phyloP scores from a whole-genome alignment of 192 early-diverging fungal genomes.

The Coemansia sp. region DNA sequence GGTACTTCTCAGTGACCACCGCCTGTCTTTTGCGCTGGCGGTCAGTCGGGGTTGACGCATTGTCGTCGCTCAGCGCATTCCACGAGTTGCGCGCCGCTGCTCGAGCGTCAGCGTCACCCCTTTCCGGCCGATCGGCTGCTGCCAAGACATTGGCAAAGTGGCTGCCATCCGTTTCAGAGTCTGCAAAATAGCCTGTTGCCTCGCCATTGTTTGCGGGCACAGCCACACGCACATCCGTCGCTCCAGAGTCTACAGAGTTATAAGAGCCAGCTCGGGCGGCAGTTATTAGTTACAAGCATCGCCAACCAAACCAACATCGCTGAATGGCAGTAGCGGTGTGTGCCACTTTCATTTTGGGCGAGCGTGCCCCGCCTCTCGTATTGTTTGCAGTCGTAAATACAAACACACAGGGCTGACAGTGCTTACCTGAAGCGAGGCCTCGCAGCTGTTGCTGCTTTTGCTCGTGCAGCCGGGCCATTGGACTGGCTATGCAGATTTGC shows the following conservation, averaged over 20 bases:
- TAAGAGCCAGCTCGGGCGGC: not conserved
- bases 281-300: not conserved
- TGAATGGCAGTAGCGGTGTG: slow-evolving; percentile 12
- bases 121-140: not conserved
- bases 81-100: slow-evolving; percentile 34
- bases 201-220: slow-evolving; percentile 13
- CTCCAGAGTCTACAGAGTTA: not conserved
- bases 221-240: not conserved
- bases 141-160: slow-evolving; percentile 7
- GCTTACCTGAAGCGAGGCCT: slow-evolving; percentile 37
- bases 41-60: slow-evolving; percentile 2
- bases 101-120: not conserved
- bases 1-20: slow-evolving; percentile 32
- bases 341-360: no score
- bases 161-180: slow-evolving; percentile 40
- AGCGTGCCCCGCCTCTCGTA: no score
- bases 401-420: no score
- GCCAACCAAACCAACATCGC: not conserved
- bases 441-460: slow-evolving; percentile 16
- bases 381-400: no score
- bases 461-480: slow-evolving; percentile 28
- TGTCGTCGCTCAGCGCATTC: slow-evolving; percentile 36
- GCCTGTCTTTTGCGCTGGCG: slow-evolving; percentile 43
- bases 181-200: slow-evolving; percentile 37
- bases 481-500: slow-evolving; percentile 49